Evolutionary conservation across 805 yeast species (phyloP).

Genomic region (Nakazawaea molendinolei): DNA sequence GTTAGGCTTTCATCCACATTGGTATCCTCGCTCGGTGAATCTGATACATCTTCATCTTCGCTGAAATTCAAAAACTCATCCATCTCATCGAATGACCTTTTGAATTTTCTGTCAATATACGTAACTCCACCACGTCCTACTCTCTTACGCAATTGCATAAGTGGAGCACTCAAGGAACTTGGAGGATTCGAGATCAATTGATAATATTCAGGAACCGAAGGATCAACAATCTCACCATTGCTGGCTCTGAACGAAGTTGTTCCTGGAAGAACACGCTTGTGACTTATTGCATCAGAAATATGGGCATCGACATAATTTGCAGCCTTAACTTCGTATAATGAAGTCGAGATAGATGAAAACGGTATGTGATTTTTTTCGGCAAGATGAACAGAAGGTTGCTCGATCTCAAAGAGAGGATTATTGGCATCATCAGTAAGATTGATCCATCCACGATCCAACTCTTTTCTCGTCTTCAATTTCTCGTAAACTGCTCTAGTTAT

Average conservation of each 20-base stretch:
- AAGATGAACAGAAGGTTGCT: slow-evolving; percentile 40
- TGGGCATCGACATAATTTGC: slow-evolving; percentile 44
- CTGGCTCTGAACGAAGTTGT: slow-evolving; percentile 40
- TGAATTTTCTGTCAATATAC: slow-evolving; percentile 63
- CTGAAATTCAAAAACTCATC: slow-evolving; percentile 36
- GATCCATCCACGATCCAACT: slow-evolving; percentile 67
- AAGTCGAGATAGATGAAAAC: slow-evolving; percentile 70
- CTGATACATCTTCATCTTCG: slow-evolving; percentile 18
- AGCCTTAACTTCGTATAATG: slow-evolving; percentile 58
- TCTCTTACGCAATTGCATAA: slow-evolving; percentile 66
- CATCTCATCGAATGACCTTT: slow-evolving; percentile 27
- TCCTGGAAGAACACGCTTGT: slow-evolving; percentile 38
- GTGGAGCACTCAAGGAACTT: slow-evolving; percentile 35
- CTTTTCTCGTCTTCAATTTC: slow-evolving; percentile 65
- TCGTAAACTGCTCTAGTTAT: slow-evolving; percentile 82
- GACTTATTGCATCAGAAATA: slow-evolving; percentile 36
- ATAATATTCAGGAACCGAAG: slow-evolving; percentile 41
- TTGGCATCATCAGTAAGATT: slow-evolving; percentile 84
- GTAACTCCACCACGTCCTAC: slow-evolving; percentile 63
- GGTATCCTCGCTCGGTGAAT: background rate
- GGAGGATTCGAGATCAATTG: slow-evolving; percentile 25
- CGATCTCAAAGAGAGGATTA: slow-evolving; percentile 72
- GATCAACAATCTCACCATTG: slow-evolving; percentile 42
- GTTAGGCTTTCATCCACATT: slow-evolving; percentile 1
- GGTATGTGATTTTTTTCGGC: slow-evolving; percentile 63